Conservation (phyloP, 2,329 filamentous ascomycete genomes). For the Teratosphaeria pseudoeucalypti region DNA sequence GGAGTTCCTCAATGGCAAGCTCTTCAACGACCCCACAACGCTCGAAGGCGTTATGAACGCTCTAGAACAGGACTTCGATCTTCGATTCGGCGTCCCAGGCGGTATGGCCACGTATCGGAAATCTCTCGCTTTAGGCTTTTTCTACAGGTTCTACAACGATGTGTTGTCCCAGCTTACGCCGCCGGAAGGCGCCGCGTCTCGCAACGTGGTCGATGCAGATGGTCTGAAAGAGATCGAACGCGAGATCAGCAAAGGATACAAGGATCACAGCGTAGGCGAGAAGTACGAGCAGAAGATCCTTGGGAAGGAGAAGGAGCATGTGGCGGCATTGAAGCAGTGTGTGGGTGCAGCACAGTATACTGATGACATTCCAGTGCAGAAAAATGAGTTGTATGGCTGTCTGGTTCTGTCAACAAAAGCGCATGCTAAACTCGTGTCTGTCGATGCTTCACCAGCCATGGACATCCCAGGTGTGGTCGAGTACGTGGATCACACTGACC, state of each 20-base stretch:
- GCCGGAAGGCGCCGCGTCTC: conserved; percentile 28
- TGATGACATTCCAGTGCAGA: conserved; percentile 78
- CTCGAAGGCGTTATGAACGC: conserved; percentile 84
- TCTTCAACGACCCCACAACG: conserved; percentile 68
- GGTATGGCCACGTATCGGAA: conserved; percentile 97
- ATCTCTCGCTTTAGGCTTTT: conserved; percentile 82
- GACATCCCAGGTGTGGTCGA: conserved; percentile 78
- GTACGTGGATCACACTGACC: conserved; percentile 71
- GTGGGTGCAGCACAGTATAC: conserved; percentile 94
- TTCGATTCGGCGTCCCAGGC: conserved; percentile 82
- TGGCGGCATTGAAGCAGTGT: conserved; percentile 85
- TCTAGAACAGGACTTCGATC: conserved; percentile 78
- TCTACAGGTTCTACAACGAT: conserved; percentile 95
- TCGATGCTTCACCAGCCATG: conserved; percentile 66
- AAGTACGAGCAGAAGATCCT: conserved; percentile 75
- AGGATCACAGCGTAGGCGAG: conserved; percentile 63
- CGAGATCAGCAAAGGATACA: conserved; percentile 66
- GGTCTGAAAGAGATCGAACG: conserved; percentile 78
- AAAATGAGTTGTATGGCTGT: conserved; percentile 81
- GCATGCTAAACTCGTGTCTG: conserved; percentile 70
- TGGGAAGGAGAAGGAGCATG: conserved; percentile 75
- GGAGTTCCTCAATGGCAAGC: conserved; percentile 64
- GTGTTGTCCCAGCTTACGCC: conserved; percentile 52
- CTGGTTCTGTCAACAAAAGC: conserved; percentile 81
- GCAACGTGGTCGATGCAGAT: conserved; percentile 53